Conservation (phyloP, 371 early-diverging fungal species). For the Chytridium lagenaria region DNA sequence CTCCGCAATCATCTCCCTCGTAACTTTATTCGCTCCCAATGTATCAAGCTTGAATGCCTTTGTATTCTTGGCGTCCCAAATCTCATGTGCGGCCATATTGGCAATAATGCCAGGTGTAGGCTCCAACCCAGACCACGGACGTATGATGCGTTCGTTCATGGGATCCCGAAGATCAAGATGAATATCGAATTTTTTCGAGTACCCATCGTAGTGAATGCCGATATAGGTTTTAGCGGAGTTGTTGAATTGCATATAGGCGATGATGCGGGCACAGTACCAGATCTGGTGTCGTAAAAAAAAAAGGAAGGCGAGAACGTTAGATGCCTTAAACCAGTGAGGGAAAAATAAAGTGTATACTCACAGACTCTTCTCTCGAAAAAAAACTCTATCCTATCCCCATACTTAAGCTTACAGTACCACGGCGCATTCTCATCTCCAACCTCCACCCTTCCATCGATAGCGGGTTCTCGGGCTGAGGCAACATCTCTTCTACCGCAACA, state of each 20-base stretch:
- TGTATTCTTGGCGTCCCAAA: background rate
- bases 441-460: slow-evolving; percentile 10
- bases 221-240: slow-evolving; percentile 6
- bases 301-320: background rate
- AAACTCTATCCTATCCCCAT: slow-evolving; percentile 15
- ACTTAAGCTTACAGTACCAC: slow-evolving; percentile 17
- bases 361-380: slow-evolving; percentile 4
- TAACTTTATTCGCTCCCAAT: background rate
- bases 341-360: background rate
- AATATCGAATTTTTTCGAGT: slow-evolving; percentile 3
- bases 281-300: background rate
- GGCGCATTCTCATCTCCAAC: slow-evolving; percentile 21
- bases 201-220: slow-evolving; percentile 16
- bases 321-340: no score
- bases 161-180: slow-evolving; percentile 15
- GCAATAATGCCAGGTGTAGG: background rate
- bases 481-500: background rate
- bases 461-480: background rate
- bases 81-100: background rate
- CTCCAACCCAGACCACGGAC: background rate
- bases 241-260: slow-evolving; percentile 2
- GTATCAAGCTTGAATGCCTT: slow-evolving; percentile 5
- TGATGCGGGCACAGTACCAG: slow-evolving; percentile 4
- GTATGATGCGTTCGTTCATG: background rate
- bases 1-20: background rate